Evolutionary conservation across 768 basidiomycete species (phyloP), one percentile per base, ranked within the genome.

Genomic region (Calocybe cyanea): DNA sequence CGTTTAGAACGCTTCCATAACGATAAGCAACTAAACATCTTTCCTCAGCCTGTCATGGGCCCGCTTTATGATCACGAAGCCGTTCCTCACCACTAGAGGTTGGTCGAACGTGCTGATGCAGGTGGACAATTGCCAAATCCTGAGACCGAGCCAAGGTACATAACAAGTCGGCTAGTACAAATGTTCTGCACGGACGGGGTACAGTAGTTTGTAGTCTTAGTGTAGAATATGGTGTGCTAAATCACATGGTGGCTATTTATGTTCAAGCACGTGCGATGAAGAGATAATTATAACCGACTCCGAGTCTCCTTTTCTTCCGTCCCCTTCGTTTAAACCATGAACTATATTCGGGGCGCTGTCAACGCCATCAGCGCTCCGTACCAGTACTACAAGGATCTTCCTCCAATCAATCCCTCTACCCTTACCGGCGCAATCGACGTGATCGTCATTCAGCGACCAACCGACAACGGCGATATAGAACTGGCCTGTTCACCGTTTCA

Each of bases 381-480:
- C 62, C 86, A 88, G 50, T 92, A 92, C 70, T 92, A 92, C 75
- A 87, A 83, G 64, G 89, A 90, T 46, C 68, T 83, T n/a, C 76
- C 79, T 2, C 78, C 79, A 33, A 89, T 96, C 52, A 99, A 99
- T 57, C 93, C 96, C 0, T 85, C 95, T 0, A 99, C 96, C 0
- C 80, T 99, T 47, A 96, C 94, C 3, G 95, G 96, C 36, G 96
- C 96, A 35, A 96, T 98, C 76, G 95, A 99, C 76, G 91, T 99
- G 66, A 93, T 99, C 58, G 95, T 98, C 54, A 81, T 99, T 38
- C 81, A 85, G 51, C 80, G 85, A 38, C 82, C 80, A 18, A 69
- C 77, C n/a, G 71, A 75, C 53, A 69, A 75, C 52, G 81, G 84
- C 44, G 77, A 72, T 37, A 73, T 72, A 23, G 85, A 84, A 57